A percentile compares a stretch with the other conserved stretches of the same genome.
phyloP scores from a whole-genome alignment of 306 rosid species.

The Hippophae rhamnoides region DNA sequence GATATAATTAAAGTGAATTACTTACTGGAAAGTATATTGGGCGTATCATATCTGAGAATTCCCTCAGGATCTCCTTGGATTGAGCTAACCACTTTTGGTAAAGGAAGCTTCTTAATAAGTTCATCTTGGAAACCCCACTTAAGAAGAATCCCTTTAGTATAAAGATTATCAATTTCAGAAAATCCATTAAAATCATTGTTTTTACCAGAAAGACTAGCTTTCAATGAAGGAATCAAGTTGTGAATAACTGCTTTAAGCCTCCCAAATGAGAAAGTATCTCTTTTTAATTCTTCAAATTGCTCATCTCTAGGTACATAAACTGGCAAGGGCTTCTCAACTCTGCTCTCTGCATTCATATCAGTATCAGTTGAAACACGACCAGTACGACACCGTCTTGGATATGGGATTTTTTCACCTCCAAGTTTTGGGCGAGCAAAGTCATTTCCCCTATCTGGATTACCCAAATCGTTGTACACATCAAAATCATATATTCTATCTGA shows the following conservation, averaged over 20 bases:
- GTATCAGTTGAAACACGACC: constrained; percentile 67
- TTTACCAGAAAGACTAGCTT: constrained; percentile 48
- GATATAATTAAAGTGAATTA: not conserved
- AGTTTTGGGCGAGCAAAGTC: constrained; percentile 59
- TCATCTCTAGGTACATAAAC: constrained; percentile 91
- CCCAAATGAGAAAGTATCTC: constrained; percentile 50
- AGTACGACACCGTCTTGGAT: constrained; percentile 91
- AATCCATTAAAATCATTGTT: constrained; percentile 63
- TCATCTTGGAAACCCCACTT: constrained; percentile 62
- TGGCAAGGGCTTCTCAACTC: constrained; percentile 89
- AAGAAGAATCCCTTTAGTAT: constrained; percentile 61
- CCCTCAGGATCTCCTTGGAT: constrained; percentile 57
- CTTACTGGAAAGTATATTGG: constrained; percentile 79
- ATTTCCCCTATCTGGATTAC: constrained; percentile 72
- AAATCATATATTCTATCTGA: constrained; percentile 67
- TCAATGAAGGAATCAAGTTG: constrained; percentile 63
- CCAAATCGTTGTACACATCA: constrained; percentile 78
- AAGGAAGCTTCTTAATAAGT: constrained; percentile 48
- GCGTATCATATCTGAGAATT: constrained; percentile 66
- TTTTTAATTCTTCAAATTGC: constrained; percentile 78
- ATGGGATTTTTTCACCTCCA: constrained; percentile 59
- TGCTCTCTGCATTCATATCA: constrained; percentile 56
- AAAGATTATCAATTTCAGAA: constrained; percentile 76
- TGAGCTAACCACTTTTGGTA: constrained; percentile 45
- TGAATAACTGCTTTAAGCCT: constrained; percentile 78